Evolutionary conservation across 345 rosid species (phyloP).

Genomic region (Hirschfeldia incana): DNA sequence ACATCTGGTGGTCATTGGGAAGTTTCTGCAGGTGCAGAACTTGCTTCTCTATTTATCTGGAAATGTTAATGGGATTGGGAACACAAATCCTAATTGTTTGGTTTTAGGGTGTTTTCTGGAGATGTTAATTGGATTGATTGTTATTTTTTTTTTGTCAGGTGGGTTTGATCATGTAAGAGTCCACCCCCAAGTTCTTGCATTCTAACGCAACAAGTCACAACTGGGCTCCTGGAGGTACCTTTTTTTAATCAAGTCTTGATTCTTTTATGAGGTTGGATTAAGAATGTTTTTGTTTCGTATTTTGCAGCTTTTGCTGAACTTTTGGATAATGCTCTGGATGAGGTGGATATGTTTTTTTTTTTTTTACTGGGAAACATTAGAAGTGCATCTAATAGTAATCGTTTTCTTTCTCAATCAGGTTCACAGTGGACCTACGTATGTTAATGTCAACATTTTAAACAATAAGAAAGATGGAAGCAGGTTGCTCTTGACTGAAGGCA

Average conservation of each 20-base stretch:
- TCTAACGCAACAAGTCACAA: conserved; percentile 97
- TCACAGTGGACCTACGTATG: conserved; percentile 75
- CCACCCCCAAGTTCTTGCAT: conserved; percentile 88
- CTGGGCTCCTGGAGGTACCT: conserved; percentile 95
- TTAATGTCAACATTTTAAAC: conserved; percentile 59
- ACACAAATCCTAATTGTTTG: not conserved
- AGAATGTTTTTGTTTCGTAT: not conserved
- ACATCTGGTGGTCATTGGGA: conserved; percentile 52
- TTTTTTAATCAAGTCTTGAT: too few relatives aligned
- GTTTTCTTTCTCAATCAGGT: conserved; percentile 40
- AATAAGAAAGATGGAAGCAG: conserved; percentile 65
- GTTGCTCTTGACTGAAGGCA: conserved; percentile 85
- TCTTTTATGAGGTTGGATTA: not conserved
- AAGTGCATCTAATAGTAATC: too few relatives aligned
- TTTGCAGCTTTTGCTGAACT: conserved; percentile 89
- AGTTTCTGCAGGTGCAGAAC: conserved; percentile 43
- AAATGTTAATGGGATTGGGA: not conserved
- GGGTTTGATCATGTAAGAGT: conserved; percentile 92
- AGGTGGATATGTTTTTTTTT: conserved; percentile 41
- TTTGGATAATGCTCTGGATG: conserved; percentile 85
- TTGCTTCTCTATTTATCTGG: too few relatives aligned
- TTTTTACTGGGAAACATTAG: not conserved
- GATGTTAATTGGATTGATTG: too few relatives aligned
- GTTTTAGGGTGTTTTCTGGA: not conserved
- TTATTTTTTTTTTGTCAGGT: conserved; percentile 40